Evolutionary conservation across 1,139 yeast species (phyloP), one percentile per base, ranked within the genome.

Genomic region (Suhomyces yuchorum): DNA sequence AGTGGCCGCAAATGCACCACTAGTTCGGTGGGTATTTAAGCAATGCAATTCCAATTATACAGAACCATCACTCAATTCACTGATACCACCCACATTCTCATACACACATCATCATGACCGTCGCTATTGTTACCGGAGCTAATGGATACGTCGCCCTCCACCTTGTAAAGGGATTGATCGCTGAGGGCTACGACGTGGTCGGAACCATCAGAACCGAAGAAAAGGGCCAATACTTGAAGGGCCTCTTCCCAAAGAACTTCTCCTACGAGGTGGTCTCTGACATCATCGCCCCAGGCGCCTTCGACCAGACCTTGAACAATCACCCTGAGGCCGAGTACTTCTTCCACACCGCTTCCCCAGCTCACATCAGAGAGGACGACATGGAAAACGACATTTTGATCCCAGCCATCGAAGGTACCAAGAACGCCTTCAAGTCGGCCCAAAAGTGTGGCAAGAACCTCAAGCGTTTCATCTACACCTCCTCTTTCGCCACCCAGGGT

Each of bases 271-370:
- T 26, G 5, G 30, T 9, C 11, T 11, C 30, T 26, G 30, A 26
- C 3, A 11, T 24, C 12, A 11, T 24, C 12, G 4, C 28, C 12
- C 12, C 28, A 24, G 28, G 28, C 8, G 28, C 28, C 8, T 24
- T 24, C 12, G 28, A 24, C 8, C 11, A 9, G 3, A 24, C 28
- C 12, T 24, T 24, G 12, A 24, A 24, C 12, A 24, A 55, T 22
- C 65, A 71, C 44, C 61, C 65, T 3, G 68, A 68, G 12, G 61
- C 67, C 22, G 57, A 63, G 9, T 61, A 59, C 24, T 67, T 75
- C 39, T 52, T 75, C 40, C 79, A 75, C 59, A 66, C 76, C 5
- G 78, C 78, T 2, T 70, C 76, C 43, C 78, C 79, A 15, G 61
- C 71, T 48, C 54, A 54, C 39, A 63, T 63, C 50, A 55, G 56